These are phyloP conservation scores for Echeveria elegans DNA, from an alignment of 164 flowering plant species.

Conservation along the genomic window DNA sequence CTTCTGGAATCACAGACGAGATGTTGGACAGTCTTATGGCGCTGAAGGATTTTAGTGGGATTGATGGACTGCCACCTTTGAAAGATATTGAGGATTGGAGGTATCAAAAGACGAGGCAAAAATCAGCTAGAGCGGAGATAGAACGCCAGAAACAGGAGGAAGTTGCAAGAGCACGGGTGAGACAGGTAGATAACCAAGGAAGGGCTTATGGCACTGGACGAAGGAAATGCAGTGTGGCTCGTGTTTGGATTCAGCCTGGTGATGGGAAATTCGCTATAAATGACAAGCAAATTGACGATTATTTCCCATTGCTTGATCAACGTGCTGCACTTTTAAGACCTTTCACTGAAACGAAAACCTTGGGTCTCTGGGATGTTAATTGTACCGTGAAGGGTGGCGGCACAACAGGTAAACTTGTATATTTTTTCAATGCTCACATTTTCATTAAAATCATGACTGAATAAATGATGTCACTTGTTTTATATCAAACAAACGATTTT, in stretches of 20 bases:
- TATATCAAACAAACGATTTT: neutral
- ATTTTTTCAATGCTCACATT: neutral
- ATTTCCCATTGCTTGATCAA: constrained; percentile 85
- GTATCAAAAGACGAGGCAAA: constrained; percentile 50
- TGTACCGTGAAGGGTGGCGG: constrained; percentile 99
- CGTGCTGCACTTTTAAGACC: constrained; percentile 91
- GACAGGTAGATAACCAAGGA: constrained; percentile 80
- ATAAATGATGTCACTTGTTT: neutral
- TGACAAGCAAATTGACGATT: constrained; percentile 77
- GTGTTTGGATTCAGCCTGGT: constrained; percentile 95
- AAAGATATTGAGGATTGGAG: constrained; percentile 64
- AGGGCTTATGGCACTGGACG: constrained; percentile 96
- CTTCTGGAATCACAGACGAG: constrained; percentile 85
- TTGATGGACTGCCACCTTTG: constrained; percentile 46
- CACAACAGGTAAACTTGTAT: constrained; percentile 39
- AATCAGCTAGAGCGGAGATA: constrained; percentile 52
- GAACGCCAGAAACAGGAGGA: constrained; percentile 86
- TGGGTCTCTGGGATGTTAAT: constrained; percentile 81
- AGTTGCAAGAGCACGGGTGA: constrained; percentile 62
- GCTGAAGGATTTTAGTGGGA: constrained; percentile 50
- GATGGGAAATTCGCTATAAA: constrained; percentile 72
- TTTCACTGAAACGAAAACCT: constrained; percentile 82
- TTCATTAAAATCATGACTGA: neutral
- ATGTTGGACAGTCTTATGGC: constrained; percentile 89
- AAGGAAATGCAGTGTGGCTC: constrained; percentile 91